phyloP scores from a whole-genome alignment of 768 basidiomycete genomes.

The Mycena rebaudengoi region DNA sequence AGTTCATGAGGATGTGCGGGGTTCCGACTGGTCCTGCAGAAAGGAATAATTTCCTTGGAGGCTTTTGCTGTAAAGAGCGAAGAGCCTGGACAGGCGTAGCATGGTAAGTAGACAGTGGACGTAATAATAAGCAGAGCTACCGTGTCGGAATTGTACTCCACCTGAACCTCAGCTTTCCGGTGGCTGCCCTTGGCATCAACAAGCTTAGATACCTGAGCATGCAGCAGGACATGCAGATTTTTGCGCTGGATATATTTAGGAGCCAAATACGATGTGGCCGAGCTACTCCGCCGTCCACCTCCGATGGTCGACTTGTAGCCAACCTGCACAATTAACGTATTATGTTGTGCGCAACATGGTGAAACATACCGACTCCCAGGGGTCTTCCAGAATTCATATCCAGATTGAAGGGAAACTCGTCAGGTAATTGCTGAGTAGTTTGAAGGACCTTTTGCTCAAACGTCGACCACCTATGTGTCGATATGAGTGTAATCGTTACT shows the following conservation, averaged over 20 bases:
- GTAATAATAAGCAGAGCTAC: constrained; percentile 14
- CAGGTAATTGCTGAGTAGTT: constrained; percentile 36
- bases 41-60: constrained; percentile 40
- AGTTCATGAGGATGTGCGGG: constrained; percentile 28
- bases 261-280: constrained; percentile 40
- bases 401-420: constrained; percentile 37
- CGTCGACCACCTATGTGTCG: constrained; percentile 35
- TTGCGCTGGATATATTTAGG: constrained; percentile 29
- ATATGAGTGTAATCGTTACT: too few species aligned
- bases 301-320: constrained; percentile 35
- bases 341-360: not conserved
- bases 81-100: not conserved
- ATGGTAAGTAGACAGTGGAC: not conserved
- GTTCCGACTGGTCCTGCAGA: constrained; percentile 43
- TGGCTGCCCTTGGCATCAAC: not conserved
- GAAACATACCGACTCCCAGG: constrained; percentile 34
- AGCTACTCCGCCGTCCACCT: constrained; percentile 36
- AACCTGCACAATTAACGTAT: constrained; percentile 17
- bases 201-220: constrained; percentile 31
- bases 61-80: constrained; percentile 26
- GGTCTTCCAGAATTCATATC: constrained; percentile 40
- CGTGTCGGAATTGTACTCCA: constrained; percentile 20
- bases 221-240: constrained; percentile 39
- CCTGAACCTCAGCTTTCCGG: not conserved
- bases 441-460: constrained; percentile 36